These are phyloP conservation scores for Pythium oligandrum DNA, from an alignment of 352 stramenopile genomes.

Conservation along the genomic window DNA sequence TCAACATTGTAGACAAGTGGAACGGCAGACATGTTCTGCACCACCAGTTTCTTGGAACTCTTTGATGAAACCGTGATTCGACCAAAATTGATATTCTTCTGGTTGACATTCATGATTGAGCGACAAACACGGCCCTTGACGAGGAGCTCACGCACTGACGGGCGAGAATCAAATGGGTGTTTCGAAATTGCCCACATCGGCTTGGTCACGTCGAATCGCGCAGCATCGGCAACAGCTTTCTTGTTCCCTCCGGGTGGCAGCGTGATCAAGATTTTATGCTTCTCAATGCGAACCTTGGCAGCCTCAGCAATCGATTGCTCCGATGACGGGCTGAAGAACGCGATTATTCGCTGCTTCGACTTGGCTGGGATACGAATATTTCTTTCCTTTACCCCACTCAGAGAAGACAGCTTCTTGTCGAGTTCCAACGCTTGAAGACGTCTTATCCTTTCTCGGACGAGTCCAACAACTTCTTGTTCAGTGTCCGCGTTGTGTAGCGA, in stretches of 20 bases:
- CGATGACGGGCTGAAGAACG: conserved; percentile 59
- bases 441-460: conserved; percentile 70
- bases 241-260: conserved; percentile 83
- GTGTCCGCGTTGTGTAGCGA: conserved; percentile 54
- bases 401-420: conserved; percentile 63
- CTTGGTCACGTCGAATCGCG: conserved; percentile 54
- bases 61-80: conserved; percentile 82
- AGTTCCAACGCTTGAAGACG: conserved; percentile 59
- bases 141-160: conserved; percentile 78
- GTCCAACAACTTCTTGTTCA: conserved; percentile 72
- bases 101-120: conserved; percentile 88
- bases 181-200: conserved; percentile 62
- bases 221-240: conserved; percentile 57
- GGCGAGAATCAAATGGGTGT: conserved; percentile 74
- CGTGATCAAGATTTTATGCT: conserved; percentile 87
- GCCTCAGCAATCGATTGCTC: conserved; percentile 39
- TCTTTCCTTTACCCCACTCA: conserved; percentile 65
- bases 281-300: conserved; percentile 72
- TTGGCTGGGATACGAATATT: conserved; percentile 80
- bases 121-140: conserved; percentile 82
- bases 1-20: conserved; percentile 84
- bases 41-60: conserved; percentile 80
- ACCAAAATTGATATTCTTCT: conserved; percentile 92
- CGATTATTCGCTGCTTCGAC: conserved; percentile 69
- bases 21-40: conserved; percentile 86